phyloP scores from a whole-genome alignment of 2,329 filamentous ascomycete species.

The Botryotinia calthae region DNA sequence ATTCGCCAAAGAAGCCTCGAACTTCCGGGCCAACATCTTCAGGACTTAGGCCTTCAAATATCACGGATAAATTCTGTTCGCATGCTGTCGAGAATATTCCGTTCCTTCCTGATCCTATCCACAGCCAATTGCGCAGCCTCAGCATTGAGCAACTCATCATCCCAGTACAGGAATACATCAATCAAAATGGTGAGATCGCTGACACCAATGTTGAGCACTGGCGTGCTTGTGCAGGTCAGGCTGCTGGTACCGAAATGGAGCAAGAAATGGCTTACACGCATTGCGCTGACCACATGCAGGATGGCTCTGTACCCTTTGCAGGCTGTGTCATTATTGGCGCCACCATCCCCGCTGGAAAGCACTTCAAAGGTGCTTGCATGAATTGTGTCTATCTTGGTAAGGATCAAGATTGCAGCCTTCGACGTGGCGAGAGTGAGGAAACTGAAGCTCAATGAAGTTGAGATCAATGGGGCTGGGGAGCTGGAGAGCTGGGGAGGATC shows the following conservation, averaged over 20 bases:
- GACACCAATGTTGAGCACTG: constrained; percentile 9
- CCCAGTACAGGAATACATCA: neutral
- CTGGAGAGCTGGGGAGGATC: neutral
- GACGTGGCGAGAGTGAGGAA: neutral
- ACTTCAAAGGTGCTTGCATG: constrained; percentile 1
- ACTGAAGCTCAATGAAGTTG: neutral
- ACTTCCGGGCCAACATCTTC: neutral
- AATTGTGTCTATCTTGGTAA: constrained; percentile 7
- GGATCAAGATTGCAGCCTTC: constrained; percentile 14
- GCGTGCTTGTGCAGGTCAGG: constrained; percentile 13
- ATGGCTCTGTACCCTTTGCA: neutral
- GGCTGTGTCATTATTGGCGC: neutral
- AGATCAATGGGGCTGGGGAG: neutral
- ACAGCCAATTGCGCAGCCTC: neutral
- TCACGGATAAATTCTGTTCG: constrained; percentile 5
- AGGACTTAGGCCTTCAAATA: neutral
- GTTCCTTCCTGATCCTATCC: constrained; percentile 5
- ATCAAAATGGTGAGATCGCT: neutral
- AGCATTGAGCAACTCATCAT: neutral
- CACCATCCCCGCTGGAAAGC: neutral
- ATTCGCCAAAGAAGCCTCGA: constrained; percentile 9
- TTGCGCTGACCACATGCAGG: neutral
- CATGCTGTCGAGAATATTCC: neutral
- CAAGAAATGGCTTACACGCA: neutral
- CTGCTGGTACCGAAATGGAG: neutral